Percentiles rank a stretch among this genome's conserved stretches.
Evolutionary conservation across 2,329 filamentous ascomycete species (phyloP).

Genomic region (Verticillium zaregamsianum): DNA sequence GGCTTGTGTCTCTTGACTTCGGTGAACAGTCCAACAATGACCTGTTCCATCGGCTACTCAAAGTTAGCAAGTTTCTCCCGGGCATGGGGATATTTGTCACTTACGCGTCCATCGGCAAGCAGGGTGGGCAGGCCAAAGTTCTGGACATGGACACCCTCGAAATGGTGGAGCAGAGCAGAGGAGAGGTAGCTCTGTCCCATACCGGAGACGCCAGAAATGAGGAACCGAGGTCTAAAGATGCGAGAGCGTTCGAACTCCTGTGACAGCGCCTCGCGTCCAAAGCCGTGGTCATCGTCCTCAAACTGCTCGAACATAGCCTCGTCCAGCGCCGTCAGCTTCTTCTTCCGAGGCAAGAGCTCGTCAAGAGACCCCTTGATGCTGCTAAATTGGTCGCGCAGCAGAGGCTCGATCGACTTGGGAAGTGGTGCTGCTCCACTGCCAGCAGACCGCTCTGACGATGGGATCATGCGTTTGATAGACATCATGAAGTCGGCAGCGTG

Average conservation of each 20-base stretch:
- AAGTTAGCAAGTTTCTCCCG: conserved; percentile 6
- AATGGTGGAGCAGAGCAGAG: conserved; percentile 79
- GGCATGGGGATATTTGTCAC: conserved; percentile 19
- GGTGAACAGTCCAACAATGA: conserved; percentile 83
- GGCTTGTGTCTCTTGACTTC: conserved; percentile 94
- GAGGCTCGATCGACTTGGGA: conserved; percentile 73
- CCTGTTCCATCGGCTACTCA: conserved; percentile 68
- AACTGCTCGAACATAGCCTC: conserved; percentile 91
- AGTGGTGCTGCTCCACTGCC: conserved; percentile 80
- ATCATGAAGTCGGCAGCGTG: conserved; percentile 96
- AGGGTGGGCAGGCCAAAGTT: conserved; percentile 89
- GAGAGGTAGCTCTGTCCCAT: conserved; percentile 95
- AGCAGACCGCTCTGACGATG: conserved; percentile 87
- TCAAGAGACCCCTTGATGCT: conserved; percentile 68
- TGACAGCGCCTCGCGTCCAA: conserved; percentile 71
- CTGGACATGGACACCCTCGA: conserved; percentile 92
- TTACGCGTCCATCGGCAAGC: conserved; percentile 74
- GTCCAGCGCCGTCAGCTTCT: conserved; percentile 83
- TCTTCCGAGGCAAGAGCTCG: conserved; percentile 75
- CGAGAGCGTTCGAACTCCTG: conserved; percentile 83
- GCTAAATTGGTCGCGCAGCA: conserved; percentile 69
- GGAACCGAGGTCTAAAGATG: conserved; percentile 81
- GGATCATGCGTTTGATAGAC: conserved; percentile 92
- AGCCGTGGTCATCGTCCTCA: conserved; percentile 75
- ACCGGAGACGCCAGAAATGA: conserved; percentile 76